Evolutionary conservation across 1,139 yeast species (phyloP).

Genomic region (Candida pseudoviswanathii): DNA sequence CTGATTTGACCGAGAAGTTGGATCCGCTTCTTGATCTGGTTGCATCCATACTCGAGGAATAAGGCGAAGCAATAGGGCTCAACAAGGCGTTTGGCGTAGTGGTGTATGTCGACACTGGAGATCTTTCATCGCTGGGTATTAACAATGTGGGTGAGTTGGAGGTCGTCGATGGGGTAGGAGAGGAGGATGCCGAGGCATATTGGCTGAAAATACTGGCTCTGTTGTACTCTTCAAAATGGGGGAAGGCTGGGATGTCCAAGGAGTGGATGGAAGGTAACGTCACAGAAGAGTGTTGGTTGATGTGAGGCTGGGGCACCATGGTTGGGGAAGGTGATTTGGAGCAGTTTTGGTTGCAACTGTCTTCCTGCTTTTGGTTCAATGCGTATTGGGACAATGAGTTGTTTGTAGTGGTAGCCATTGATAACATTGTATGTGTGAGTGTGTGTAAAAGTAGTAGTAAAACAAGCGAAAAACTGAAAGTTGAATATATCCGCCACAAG

Average conservation of each 20-base stretch:
- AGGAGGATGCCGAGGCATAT: conserved; percentile 2
- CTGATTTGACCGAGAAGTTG: conserved; percentile 10
- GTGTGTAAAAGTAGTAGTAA: background rate
- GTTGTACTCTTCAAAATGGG: conserved; percentile 11
- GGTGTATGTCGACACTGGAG: conserved; percentile 1
- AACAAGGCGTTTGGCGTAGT: conserved; percentile 4
- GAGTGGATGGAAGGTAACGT: conserved; percentile 21
- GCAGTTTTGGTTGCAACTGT: conserved; percentile 6
- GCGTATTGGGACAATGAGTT: conserved; percentile 12
- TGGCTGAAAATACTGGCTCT: background rate
- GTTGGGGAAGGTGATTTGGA: conserved; percentile 7
- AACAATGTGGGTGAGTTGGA: conserved; percentile 13
- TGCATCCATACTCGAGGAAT: conserved; percentile 1
- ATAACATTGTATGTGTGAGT: background rate
- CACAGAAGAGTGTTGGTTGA: conserved; percentile 8
- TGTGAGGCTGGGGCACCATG: conserved; percentile 7
- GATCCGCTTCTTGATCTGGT: conserved; percentile 15
- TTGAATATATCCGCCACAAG: too few relatives aligned
- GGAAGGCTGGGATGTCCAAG: conserved; percentile 18
- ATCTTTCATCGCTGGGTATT: conserved; percentile 9
- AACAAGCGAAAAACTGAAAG: background rate
- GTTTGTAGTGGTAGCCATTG: conserved; percentile 2
- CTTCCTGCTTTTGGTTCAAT: conserved; percentile 10
- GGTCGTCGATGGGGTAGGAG: conserved; percentile 8
- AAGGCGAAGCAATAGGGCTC: conserved; percentile 16